Evolutionary conservation across 2,329 filamentous ascomycete genomes (phyloP).

Genomic region (Aspergillus ustus): DNA sequence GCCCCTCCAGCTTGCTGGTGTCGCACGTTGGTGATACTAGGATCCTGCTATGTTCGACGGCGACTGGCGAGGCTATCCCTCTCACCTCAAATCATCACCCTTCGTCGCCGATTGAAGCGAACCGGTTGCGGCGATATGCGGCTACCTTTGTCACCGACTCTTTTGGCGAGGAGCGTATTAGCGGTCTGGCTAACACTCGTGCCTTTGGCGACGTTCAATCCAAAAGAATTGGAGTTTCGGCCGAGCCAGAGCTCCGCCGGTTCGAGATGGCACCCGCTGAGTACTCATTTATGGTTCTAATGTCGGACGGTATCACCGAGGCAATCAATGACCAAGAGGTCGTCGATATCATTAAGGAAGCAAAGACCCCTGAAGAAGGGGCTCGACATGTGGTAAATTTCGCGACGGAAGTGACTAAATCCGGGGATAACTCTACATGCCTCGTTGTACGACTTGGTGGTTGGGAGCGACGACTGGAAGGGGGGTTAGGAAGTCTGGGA

Average conservation of each 20-base stretch:
- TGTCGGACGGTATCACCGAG: conserved; percentile 87
- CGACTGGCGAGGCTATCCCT: conserved; percentile 77
- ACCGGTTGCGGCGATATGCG: conserved; percentile 82
- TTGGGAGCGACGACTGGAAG: conserved; percentile 71
- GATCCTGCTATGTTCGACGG: conserved; percentile 84
- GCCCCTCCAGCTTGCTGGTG: conserved; percentile 79
- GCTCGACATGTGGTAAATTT: conserved; percentile 80
- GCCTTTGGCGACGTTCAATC: conserved; percentile 90
- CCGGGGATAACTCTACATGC: conserved; percentile 68
- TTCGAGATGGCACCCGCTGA: conserved; percentile 81
- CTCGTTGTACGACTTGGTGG: conserved; percentile 67
- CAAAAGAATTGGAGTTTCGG: conserved; percentile 91
- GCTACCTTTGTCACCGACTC: conserved; percentile 90
- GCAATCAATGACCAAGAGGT: conserved; percentile 91
- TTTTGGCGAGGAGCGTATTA: conserved; percentile 95
- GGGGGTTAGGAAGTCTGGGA: conserved; percentile 83
- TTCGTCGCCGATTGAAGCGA: conserved; percentile 80
- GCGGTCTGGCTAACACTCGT: conserved; percentile 89
- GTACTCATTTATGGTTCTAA: conserved; percentile 85
- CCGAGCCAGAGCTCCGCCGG: conserved; percentile 85
- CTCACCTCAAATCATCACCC: conserved; percentile 93
- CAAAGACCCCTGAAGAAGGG: conserved; percentile 85
- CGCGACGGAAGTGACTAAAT: conserved; percentile 78
- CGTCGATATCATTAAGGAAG: conserved; percentile 93
- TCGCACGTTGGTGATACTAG: conserved; percentile 94